phyloP scores from a whole-genome alignment of 2,329 filamentous ascomycete genomes.

The Apiospora marii region DNA sequence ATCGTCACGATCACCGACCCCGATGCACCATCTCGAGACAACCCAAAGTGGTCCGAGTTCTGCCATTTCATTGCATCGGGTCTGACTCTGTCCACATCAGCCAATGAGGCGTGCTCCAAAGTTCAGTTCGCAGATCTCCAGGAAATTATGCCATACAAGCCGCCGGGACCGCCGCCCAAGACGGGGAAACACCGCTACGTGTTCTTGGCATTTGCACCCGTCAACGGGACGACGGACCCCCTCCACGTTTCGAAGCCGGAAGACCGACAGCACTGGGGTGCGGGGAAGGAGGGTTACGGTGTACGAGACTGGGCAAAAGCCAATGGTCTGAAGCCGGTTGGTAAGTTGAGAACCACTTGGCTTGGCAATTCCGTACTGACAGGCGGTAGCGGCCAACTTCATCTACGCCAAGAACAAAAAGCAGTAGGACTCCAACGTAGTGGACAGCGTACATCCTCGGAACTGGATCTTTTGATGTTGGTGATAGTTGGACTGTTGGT shows the following conservation, averaged over 20 bases:
- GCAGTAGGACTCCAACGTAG: not conserved
- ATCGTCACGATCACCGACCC: slow-evolving; percentile 50
- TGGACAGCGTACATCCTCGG: not conserved
- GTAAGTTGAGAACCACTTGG: slow-evolving; percentile 40
- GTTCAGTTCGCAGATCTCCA: slow-evolving; percentile 38
- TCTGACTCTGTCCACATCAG: slow-evolving; percentile 35
- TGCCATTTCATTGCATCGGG: slow-evolving; percentile 54
- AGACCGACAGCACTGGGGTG: slow-evolving; percentile 51
- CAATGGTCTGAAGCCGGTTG: slow-evolving; percentile 50
- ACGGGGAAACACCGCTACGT: slow-evolving; percentile 55
- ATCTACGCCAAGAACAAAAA: slow-evolving; percentile 27
- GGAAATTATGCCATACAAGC: slow-evolving; percentile 50
- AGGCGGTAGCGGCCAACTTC: slow-evolving; percentile 25
- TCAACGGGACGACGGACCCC: slow-evolving; percentile 48
- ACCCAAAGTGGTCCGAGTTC: slow-evolving; percentile 54
- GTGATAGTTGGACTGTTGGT: not conserved
- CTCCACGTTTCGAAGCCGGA: slow-evolving; percentile 45
- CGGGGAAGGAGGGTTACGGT: slow-evolving; percentile 45
- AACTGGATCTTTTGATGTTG: not conserved
- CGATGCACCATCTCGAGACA: slow-evolving; percentile 50
- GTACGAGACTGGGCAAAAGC: slow-evolving; percentile 50
- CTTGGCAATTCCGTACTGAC: not conserved
- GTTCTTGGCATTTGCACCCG: slow-evolving; percentile 48
- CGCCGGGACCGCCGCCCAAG: slow-evolving; percentile 50
- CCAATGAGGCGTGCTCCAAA: slow-evolving; percentile 27